Conservation (phyloP, 176 grass and related monocot genomes). For the Oryza coarctata region DNA sequence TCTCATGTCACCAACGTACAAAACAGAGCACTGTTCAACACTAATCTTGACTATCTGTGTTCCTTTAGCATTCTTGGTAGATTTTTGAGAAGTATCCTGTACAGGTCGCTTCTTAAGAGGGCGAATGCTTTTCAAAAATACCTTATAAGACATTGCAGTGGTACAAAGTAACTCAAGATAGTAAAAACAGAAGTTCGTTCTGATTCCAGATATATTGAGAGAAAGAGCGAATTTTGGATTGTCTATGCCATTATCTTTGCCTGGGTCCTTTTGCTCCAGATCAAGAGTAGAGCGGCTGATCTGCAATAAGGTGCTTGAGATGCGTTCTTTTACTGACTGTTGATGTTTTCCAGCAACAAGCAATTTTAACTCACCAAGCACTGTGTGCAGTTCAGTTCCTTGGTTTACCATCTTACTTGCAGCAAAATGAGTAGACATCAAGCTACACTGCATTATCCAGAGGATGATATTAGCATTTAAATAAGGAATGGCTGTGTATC, state of each 20-base stretch:
- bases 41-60: constrained; percentile 64
- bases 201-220: constrained; percentile 69
- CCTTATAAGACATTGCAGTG: constrained; percentile 67
- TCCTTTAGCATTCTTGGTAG: constrained; percentile 58
- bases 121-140: constrained; percentile 61
- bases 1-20: constrained; percentile 70
- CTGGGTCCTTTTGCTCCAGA: constrained; percentile 52
- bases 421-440: constrained; percentile 64
- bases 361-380: constrained; percentile 66
- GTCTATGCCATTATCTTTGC: constrained; percentile 47
- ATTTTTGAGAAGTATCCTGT: constrained; percentile 45
- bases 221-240: constrained; percentile 43
- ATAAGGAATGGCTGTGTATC: constrained; percentile 8
- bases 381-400: constrained; percentile 58
- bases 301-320: constrained; percentile 55
- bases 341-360: constrained; percentile 45
- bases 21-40: constrained; percentile 61
- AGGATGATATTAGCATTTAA: constrained; percentile 25
- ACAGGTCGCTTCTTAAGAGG: constrained; percentile 59
- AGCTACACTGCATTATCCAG: constrained; percentile 72
- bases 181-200: constrained; percentile 57
- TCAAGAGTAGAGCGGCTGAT: constrained; percentile 63
- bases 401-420: constrained; percentile 66
- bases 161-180: constrained; percentile 76
- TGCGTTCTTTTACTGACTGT: constrained; percentile 52